These are phyloP conservation scores for Silene noctiflora DNA, from an alignment of 179 eudicot species.

Conservation along the genomic window DNA sequence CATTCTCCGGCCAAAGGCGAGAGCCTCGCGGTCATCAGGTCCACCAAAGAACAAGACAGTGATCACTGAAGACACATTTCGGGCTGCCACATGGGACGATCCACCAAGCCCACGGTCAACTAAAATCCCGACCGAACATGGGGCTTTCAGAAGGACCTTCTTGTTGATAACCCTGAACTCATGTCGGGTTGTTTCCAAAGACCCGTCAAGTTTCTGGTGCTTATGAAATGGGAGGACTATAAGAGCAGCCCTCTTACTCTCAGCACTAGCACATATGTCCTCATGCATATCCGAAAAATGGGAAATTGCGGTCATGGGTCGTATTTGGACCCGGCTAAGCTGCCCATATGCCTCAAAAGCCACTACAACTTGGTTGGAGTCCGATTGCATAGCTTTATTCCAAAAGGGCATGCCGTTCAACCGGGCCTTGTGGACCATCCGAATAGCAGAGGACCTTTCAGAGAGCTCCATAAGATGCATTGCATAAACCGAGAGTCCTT, in stretches of 20 bases:
- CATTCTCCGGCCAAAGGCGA: conserved; percentile 59
- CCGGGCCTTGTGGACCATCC: conserved; percentile 76
- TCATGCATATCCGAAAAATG: conserved; percentile 55
- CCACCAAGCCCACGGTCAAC: conserved; percentile 90
- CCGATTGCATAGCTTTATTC: conserved; percentile 43
- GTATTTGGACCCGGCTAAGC: conserved; percentile 55
- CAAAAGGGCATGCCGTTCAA: conserved; percentile 74
- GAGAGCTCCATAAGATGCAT: conserved; percentile 82
- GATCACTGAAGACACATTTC: conserved; percentile 49
- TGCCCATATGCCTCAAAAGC: conserved; percentile 78
- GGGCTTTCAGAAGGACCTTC: conserved; percentile 53
- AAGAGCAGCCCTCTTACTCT: conserved; percentile 50
- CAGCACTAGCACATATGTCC: conserved; percentile 73
- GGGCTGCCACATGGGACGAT: conserved; percentile 53
- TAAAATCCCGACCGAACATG: conserved; percentile 76
- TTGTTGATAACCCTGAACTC: conserved; percentile 53
- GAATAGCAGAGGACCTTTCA: conserved; percentile 67
- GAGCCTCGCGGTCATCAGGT: conserved; percentile 67
- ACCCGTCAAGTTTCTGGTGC: conserved; percentile 67
- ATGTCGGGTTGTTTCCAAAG: conserved; percentile 56
- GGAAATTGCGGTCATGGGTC: conserved; percentile 83
- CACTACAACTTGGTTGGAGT: conserved; percentile 57
- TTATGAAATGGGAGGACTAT: conserved; percentile 77
- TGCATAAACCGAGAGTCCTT: conserved; percentile 54
- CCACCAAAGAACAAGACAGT: conserved; percentile 60